Evolutionary conservation across 2,329 filamentous ascomycete genomes (phyloP).

Genomic region (Basipetospora sp.): DNA sequence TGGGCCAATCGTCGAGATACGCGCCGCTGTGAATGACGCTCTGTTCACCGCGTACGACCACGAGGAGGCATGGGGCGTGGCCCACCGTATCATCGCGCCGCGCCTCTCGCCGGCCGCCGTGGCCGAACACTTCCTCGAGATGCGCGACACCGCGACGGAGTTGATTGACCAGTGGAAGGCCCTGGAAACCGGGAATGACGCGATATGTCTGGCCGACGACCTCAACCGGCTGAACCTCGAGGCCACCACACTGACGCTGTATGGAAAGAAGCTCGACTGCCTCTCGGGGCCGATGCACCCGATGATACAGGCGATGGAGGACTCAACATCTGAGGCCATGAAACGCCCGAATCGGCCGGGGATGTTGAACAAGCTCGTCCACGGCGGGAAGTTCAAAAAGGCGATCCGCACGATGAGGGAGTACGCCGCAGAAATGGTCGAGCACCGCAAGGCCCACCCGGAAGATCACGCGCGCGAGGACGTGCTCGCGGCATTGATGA

Average conservation of each 20-base stretch:
- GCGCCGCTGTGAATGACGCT: constrained; percentile 41
- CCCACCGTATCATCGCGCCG: constrained; percentile 50
- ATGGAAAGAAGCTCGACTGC: constrained; percentile 60
- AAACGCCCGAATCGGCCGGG: constrained; percentile 28
- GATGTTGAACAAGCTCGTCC: constrained; percentile 16
- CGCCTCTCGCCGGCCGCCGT: constrained; percentile 58
- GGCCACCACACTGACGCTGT: constrained; percentile 54
- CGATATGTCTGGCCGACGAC: constrained; percentile 49
- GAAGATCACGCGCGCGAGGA: constrained; percentile 44
- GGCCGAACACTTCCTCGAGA: constrained; percentile 52
- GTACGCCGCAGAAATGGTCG: constrained; percentile 47
- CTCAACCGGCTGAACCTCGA: constrained; percentile 62
- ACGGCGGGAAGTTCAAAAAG: constrained; percentile 30
- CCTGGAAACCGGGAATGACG: constrained; percentile 39
- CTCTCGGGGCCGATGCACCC: constrained; percentile 48
- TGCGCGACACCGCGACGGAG: constrained; percentile 53
- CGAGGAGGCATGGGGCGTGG: constrained; percentile 51
- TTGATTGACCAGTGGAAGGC: constrained; percentile 56
- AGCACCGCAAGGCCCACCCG: constrained; percentile 35
- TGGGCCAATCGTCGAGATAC: constrained; percentile 37
- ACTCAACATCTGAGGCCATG: constrained; percentile 44
- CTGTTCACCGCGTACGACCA: constrained; percentile 44
- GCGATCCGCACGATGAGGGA: constrained; percentile 38
- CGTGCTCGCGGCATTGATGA: constrained; percentile 54
- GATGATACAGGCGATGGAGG: constrained; percentile 53